These are phyloP conservation scores for Schwanniomyces occidentalis DNA, from an alignment of 805 yeast species.

Conservation along the genomic window DNA sequence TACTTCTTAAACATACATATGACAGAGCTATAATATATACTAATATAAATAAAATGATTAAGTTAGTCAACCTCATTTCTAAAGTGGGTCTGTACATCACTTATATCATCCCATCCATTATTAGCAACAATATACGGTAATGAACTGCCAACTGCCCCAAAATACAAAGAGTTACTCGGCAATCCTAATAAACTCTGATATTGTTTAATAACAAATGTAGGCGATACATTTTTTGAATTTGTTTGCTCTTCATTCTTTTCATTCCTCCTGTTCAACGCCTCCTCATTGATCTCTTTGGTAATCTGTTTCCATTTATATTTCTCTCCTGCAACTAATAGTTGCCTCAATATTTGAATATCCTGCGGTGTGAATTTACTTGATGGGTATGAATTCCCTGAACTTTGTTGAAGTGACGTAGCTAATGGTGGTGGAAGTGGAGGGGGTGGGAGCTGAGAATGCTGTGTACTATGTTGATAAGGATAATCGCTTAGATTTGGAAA, in stretches of 20 bases:
- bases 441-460: not conserved
- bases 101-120: constrained; percentile 46
- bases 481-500: not conserved
- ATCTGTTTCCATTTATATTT: constrained; percentile 61
- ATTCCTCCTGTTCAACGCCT: constrained; percentile 14
- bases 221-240: constrained; percentile 43
- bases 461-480: not conserved
- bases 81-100: constrained; percentile 13
- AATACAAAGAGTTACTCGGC: constrained; percentile 45
- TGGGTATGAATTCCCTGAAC: not conserved
- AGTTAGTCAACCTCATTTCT: constrained; percentile 11
- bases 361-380: constrained; percentile 36
- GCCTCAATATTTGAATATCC: constrained; percentile 47
- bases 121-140: constrained; percentile 51
- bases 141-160: constrained; percentile 49
- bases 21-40: too few relatives aligned
- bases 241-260: constrained; percentile 4
- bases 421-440: not conserved
- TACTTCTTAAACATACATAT: too few relatives aligned
- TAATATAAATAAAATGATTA: too few relatives aligned
- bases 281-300: constrained; percentile 37
- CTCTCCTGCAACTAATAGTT: constrained; percentile 52
- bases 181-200: constrained; percentile 55
- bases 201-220: constrained; percentile 55
- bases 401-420: not conserved